Conservation (phyloP, 768 basidiomycete species). For the Gautieria morchelliformis region DNA sequence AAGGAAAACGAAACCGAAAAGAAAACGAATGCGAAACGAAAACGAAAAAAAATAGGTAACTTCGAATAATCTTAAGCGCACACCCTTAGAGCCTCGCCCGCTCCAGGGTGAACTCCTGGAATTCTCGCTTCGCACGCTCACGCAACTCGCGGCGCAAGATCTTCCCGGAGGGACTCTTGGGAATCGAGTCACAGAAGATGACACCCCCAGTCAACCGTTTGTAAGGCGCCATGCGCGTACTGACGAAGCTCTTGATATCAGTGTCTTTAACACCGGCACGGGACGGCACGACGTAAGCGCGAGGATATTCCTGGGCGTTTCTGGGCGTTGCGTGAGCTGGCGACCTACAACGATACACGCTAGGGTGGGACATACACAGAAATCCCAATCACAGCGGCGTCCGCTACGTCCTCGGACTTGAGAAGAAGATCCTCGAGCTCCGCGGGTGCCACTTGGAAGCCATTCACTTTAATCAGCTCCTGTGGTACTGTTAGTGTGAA, state of each 20-base stretch:
- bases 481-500: slow-evolving; percentile 12
- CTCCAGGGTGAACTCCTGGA: slow-evolving; percentile 4
- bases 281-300: slow-evolving; percentile 45
- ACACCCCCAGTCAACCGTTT: slow-evolving; percentile 30
- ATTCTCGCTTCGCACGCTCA: slow-evolving; percentile 52
- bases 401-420: slow-evolving; percentile 65
- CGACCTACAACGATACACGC: background rate
- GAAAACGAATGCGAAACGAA: too few species aligned
- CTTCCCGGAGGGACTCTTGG: slow-evolving; percentile 81
- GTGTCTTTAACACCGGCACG: background rate
- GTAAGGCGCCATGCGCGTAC: background rate
- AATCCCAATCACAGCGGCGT: slow-evolving; percentile 75
- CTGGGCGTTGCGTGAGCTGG: background rate
- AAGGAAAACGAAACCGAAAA: too few species aligned
- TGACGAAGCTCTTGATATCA: slow-evolving; percentile 10
- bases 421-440: slow-evolving; percentile 74
- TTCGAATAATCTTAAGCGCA: background rate
- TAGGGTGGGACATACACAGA: slow-evolving; percentile 29
- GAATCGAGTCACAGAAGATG: slow-evolving; percentile 47
- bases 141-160: slow-evolving; percentile 74
- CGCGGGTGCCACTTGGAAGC: slow-evolving; percentile 69
- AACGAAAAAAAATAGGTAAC: slow-evolving; percentile 1
- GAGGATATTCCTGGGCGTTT: slow-evolving; percentile 15
- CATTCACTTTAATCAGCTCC: slow-evolving; percentile 28
- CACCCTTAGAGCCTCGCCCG: background rate